A percentile compares a stretch with the other conserved stretches of the same genome.
These are phyloP conservation scores for Malus hybrid DNA, from an alignment of 331 rosid species.

Conservation along the genomic window DNA sequence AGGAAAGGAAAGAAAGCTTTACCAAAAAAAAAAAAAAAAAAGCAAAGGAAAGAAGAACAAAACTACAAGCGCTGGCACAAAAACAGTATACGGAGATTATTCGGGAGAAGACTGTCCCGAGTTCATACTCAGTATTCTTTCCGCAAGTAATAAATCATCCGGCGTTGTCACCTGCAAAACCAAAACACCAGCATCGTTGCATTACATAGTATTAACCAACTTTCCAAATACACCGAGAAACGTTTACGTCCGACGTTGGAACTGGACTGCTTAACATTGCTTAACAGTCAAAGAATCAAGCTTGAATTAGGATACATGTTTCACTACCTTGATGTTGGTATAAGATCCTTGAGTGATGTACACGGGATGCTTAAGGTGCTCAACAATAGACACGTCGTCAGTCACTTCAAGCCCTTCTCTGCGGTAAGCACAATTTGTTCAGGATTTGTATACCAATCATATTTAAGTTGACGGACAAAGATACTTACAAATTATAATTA, in stretches of 20 bases:
- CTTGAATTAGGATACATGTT: not conserved
- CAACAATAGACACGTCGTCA: slow-evolving; percentile 90
- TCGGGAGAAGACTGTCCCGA: not conserved
- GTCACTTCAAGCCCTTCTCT: slow-evolving; percentile 94
- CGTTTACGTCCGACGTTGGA: not conserved
- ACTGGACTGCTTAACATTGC: not conserved
- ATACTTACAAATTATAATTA: too few relatives aligned
- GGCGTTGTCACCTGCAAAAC: too few relatives aligned
- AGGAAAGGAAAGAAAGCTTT: too few relatives aligned
- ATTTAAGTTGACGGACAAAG: not conserved
- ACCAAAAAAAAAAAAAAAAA: too few relatives aligned
- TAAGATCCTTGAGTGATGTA: slow-evolving; percentile 85
- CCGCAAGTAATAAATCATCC: too few relatives aligned
- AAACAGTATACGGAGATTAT: not conserved
- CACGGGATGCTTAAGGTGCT: slow-evolving; percentile 82
- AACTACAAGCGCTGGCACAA: not conserved
- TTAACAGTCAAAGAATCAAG: not conserved
- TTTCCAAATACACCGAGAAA: not conserved
- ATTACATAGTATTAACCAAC: too few relatives aligned
- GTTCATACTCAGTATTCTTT: too few relatives aligned
- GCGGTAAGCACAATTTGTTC: slow-evolving; percentile 13
- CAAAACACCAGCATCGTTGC: too few relatives aligned
- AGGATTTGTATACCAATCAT: not conserved
- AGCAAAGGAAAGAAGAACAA: not conserved
- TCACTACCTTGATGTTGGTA: slow-evolving; percentile 87